These are phyloP conservation scores for Pleurotus pulmonarius DNA, from an alignment of 768 basidiomycete species.

Conservation along the genomic window DNA sequence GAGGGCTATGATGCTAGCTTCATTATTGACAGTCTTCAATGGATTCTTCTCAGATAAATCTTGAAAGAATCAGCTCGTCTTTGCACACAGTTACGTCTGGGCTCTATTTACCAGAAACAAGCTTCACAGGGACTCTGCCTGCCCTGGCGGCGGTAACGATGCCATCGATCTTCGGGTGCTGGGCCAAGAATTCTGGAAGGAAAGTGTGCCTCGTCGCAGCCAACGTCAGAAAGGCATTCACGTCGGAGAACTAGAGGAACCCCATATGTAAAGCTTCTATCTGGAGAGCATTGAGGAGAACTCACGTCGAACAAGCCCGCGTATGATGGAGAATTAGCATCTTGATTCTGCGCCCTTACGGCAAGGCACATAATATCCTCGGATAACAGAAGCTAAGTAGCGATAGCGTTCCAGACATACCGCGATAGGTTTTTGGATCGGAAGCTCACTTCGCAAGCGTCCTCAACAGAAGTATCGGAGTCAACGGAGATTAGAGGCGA, in stretches of 20 bases:
- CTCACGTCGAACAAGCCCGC: constrained; percentile 76
- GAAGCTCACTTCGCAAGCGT: constrained; percentile 69
- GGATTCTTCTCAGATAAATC: constrained; percentile 87
- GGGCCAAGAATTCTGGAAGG: constrained; percentile 53
- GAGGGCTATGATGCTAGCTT: constrained; percentile 60
- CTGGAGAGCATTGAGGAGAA: background rate
- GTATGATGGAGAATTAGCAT: constrained; percentile 20
- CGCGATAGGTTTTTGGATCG: background rate
- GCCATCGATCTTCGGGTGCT: constrained; percentile 56
- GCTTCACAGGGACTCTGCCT: constrained; percentile 68
- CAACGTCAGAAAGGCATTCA: constrained; percentile 83
- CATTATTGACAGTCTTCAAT: constrained; percentile 56
- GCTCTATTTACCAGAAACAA: constrained; percentile 65
- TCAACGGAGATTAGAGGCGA: constrained; percentile 62
- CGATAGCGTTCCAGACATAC: background rate
- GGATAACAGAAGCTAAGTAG: constrained; percentile 52
- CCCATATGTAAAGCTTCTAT: background rate
- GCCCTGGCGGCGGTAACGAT: constrained; percentile 74
- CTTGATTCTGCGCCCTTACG: constrained; percentile 36
- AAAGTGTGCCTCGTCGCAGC: constrained; percentile 78
- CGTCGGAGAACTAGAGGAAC: constrained; percentile 64
- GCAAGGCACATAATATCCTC: constrained; percentile 66
- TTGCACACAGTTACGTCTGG: background rate
- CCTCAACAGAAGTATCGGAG: constrained; percentile 73
- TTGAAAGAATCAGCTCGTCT: constrained; percentile 21